Conservation (phyloP, 768 basidiomycete genomes). For the Cystobasidium ongulense region DNA sequence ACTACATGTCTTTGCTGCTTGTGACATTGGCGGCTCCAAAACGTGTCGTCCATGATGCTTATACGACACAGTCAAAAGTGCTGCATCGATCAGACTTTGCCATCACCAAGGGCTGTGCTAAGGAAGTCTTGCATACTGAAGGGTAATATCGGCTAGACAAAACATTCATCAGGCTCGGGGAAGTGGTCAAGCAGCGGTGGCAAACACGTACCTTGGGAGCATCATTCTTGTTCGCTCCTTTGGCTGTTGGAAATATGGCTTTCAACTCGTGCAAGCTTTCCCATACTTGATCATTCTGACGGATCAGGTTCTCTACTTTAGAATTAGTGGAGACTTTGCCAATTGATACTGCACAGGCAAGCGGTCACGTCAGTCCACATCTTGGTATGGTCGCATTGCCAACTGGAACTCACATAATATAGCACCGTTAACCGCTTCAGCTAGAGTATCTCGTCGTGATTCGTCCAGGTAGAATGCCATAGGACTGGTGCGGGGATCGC, state of each 20-base stretch:
- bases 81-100: not conserved
- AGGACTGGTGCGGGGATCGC: constrained; percentile 14
- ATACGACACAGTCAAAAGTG: too few species aligned
- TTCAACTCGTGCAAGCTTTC: constrained; percentile 3
- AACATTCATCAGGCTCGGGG: not conserved
- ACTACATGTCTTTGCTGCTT: too few species aligned
- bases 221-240: constrained; percentile 4
- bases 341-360: not conserved
- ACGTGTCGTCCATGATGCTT: too few species aligned
- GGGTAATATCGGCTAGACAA: not conserved
- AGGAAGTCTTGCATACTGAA: constrained; percentile 15
- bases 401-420: constrained; percentile 8
- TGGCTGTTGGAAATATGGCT: constrained; percentile 8
- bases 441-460: not conserved
- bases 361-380: not conserved
- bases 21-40: too few species aligned
- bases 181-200: not conserved
- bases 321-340: constrained; percentile 12
- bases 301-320: not conserved
- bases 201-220: constrained; percentile 6
- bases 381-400: not conserved
- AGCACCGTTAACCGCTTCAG: constrained; percentile 20
- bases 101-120: not conserved
- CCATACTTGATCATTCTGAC: constrained; percentile 20
- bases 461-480: constrained; percentile 23